Evolutionary conservation across 768 basidiomycete genomes (phyloP).

Genomic region (Lanmaoa rubissima): DNA sequence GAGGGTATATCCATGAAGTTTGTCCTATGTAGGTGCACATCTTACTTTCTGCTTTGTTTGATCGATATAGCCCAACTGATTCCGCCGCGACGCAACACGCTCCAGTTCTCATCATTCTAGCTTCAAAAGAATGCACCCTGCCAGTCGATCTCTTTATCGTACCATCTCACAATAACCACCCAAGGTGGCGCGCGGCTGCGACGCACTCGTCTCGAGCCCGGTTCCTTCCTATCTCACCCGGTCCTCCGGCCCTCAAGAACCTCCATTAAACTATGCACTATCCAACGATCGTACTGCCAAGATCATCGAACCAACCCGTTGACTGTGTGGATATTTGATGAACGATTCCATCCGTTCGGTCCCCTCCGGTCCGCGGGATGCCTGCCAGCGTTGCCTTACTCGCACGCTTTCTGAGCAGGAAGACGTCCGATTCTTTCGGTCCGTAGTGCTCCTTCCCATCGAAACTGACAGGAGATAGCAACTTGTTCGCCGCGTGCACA

Average conservation of each 20-base stretch:
- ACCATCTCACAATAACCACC: not conserved
- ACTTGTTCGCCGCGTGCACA: not conserved
- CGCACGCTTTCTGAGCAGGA: no score
- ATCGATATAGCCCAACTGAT: not conserved
- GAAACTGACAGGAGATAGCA: not conserved
- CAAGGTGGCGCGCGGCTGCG: not conserved
- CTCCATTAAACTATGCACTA: not conserved
- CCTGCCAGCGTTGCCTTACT: not conserved
- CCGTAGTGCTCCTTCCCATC: not conserved
- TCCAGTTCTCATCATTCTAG: not conserved
- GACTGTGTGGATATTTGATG: not conserved
- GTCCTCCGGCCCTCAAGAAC: not conserved
- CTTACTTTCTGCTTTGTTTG: not conserved
- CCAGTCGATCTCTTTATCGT: not conserved
- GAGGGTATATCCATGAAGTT: not conserved
- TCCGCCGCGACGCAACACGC: not conserved
- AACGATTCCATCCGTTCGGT: not conserved
- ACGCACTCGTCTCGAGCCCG: not conserved
- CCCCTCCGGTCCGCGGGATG: no score
- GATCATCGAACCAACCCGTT: no score
- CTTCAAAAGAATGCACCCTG: not conserved
- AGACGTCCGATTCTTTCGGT: not conserved
- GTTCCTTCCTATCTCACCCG: no score
- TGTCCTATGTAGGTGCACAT: not conserved
- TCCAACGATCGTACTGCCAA: not conserved